These are phyloP conservation scores for Dicorynia guianensis DNA, from an alignment of 306 rosid species.

Conservation along the genomic window DNA sequence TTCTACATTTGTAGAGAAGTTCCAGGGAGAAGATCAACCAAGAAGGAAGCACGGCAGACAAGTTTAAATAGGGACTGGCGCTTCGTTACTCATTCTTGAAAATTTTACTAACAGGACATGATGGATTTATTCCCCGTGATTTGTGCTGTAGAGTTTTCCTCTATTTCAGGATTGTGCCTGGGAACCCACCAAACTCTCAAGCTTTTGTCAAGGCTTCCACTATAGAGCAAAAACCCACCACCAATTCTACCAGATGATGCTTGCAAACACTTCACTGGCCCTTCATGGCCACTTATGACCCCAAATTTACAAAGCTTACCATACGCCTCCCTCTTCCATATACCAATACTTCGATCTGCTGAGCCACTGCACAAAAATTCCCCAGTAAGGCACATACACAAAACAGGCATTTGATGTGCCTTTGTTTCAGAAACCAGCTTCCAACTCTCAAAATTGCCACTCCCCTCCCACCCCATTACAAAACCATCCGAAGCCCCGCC, in stretches of 20 bases:
- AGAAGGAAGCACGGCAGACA: slow-evolving; percentile 51
- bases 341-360: slow-evolving; percentile 82
- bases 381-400: slow-evolving; percentile 74
- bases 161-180: slow-evolving; percentile 37
- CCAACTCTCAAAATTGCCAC: slow-evolving; percentile 50
- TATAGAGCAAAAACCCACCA: slow-evolving; percentile 80
- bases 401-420: slow-evolving; percentile 81
- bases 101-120: slow-evolving; percentile 31
- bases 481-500: slow-evolving; percentile 84
- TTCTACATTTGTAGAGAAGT: slow-evolving; percentile 36
- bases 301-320: slow-evolving; percentile 76
- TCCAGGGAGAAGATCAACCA: slow-evolving; percentile 34
- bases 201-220: slow-evolving; percentile 92
- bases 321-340: slow-evolving; percentile 79
- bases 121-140: slow-evolving; percentile 38
- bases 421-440: slow-evolving; percentile 65
- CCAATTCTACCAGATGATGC: slow-evolving; percentile 67
- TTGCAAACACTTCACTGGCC: slow-evolving; percentile 93
- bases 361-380: slow-evolving; percentile 83
- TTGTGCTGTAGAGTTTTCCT: slow-evolving; percentile 31
- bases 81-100: slow-evolving; percentile 35
- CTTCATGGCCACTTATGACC: slow-evolving; percentile 77
- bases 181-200: slow-evolving; percentile 99
- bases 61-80: slow-evolving; percentile 48
- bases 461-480: slow-evolving; percentile 74